Percentiles rank a stretch among this genome's conserved stretches.
Conservation (phyloP, 2,329 filamentous ascomycete genomes). For the Lasiodiplodia hormozganensis region DNA sequence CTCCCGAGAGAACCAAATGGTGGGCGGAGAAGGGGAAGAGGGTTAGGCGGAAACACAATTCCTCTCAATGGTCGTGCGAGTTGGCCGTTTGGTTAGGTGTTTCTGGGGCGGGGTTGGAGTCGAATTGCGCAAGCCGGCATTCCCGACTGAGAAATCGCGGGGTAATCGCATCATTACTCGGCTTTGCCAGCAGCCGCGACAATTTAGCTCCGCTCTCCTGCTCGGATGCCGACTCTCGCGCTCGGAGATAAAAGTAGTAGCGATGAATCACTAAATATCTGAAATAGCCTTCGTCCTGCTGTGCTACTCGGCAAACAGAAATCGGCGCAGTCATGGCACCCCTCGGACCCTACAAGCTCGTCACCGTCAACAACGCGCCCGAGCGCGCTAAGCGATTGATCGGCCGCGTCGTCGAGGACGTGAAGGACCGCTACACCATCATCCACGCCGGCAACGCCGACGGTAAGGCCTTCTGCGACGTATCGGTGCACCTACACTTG, state of each 20-base stretch:
- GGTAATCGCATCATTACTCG: slow-evolving; percentile 12
- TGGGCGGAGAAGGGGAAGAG: neutral
- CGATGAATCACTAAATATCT: neutral
- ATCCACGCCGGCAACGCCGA: slow-evolving; percentile 67
- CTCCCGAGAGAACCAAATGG: neutral
- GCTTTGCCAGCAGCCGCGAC: neutral
- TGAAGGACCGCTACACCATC: slow-evolving; percentile 70
- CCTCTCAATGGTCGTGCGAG: neutral
- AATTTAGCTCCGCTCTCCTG: slow-evolving; percentile 2
- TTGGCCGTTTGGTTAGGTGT: neutral
- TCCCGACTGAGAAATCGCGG: slow-evolving; percentile 18
- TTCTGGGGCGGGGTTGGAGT: neutral
- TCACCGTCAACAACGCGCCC: slow-evolving; percentile 73
- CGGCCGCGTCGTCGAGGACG: slow-evolving; percentile 64
- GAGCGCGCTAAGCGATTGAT: slow-evolving; percentile 69
- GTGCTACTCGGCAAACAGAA: neutral
- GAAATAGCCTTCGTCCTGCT: neutral
- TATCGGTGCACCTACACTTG: neutral
- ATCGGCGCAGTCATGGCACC: slow-evolving; percentile 18
- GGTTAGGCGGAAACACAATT: slow-evolving; percentile 6
- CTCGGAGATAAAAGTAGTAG: slow-evolving; percentile 20
- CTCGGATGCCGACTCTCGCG: slow-evolving; percentile 10
- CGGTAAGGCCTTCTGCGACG: slow-evolving; percentile 52
- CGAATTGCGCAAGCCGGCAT: neutral
- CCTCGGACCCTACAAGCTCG: slow-evolving; percentile 65